Base-by-base conservation (phyloP, 331 rosid genomes). In the Rhamnella rubrinervis region DNA sequence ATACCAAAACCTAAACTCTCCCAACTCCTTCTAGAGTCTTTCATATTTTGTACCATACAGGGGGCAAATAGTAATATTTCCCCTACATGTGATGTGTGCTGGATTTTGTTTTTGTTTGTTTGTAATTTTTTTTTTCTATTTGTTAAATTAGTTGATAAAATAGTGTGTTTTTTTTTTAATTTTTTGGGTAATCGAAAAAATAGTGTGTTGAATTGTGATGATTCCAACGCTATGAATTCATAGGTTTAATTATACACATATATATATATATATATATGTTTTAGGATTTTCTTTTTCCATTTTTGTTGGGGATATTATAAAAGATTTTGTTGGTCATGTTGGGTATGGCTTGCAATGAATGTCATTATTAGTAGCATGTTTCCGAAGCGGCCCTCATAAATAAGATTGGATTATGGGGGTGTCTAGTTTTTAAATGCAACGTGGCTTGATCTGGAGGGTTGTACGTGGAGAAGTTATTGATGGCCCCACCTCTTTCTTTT, bases 1-100 rank as follows among this genome's bases (percentile, higher is more conserved):
- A 21, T 8, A 53, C 4, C 8, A n/a, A 19, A 18, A 49, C 62
- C 49, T 23, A 9, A 35, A 26, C 73, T 66, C 35, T 39, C 28
- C 15, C 59, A 8, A 2, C 68, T 41, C 57, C 55, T 52, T 16
- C 56, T 15, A 35, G 11, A 21, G 60, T 44, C 28, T 70, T 74
- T 68, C 80, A 73, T 81, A 63, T 81, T 75, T 74, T 90, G 96
- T 84, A 76, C 66, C 80, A 87, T 85, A 85, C 85, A 71, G 44
- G 96, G 90, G 86, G 83, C 40, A 65, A 11, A 72, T 81, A 78
- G 86, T 83, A 81, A 80, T 73, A 70, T 80, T 68, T 69, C 71
- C 80, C 84, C 78, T 61, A 55, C 81, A 57, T 75, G 81, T 82
- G 71, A 68, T 74, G 85, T 76, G 92, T 84, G 90, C 51, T 78